Evolutionary conservation across 129 eudicot species (phyloP), one percentile per base, ranked within the genome.

Genomic region (Smallanthus sonchifolius): DNA sequence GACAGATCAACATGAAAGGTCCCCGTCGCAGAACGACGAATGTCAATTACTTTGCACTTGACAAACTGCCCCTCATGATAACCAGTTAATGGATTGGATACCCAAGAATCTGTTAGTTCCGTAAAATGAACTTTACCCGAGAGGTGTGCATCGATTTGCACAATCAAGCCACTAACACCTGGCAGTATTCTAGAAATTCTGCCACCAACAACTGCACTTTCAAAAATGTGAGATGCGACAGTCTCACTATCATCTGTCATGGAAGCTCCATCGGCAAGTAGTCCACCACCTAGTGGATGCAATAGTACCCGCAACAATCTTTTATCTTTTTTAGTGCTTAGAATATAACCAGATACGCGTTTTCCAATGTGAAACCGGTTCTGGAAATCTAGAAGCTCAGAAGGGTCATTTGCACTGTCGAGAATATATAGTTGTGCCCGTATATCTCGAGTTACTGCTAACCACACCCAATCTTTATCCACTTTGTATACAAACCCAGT

Each of bases 41-140:
- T 45, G 20, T 74, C 93, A 8, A 94, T 83, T 47, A 94, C 93
- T 80, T 84, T 83, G 78, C 98, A 94, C 76, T 79, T 94, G 59
- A 94, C 97, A 80, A 94, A 83, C 79, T 94, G 96, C 71, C 97
- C 97, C 73, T 90, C 96, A 37, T 73, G 86, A 76, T 94, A 94
- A 30, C 84, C 87, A 57, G 87, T 76, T 51, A 94, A 76, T n/a
- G 98, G 98, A 56, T 90, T 62, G 9, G 89, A 42, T 17, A 88
- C 72, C 93, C 96, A 83, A 17, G 80, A 52, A 72, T 88, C 89
- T 44, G 76, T 45, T 79, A 94, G 65, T 61, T 94, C 98, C 0
- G 97, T 90, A 77, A 67, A 94, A 84, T 94, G 98, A 67, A 86
- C 98, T 78, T 85, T 94, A 20, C 98, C 98, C 79, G 81, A 88